phyloP scores from a whole-genome alignment of 177 flowering plant genomes.

The Vitis hybrid region DNA sequence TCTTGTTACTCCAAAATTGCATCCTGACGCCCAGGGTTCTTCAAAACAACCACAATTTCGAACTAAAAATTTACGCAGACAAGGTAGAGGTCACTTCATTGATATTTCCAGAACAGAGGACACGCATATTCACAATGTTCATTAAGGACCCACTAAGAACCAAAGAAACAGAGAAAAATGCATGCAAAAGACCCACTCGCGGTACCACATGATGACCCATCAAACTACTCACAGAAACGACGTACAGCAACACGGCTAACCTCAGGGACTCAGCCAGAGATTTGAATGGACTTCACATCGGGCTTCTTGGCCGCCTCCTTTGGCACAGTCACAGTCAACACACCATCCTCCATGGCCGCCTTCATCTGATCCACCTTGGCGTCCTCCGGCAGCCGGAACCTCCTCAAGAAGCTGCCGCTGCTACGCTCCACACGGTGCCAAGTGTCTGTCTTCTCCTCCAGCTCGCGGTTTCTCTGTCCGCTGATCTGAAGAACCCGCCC shows the following conservation, averaged over 20 bases:
- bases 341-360: constrained; percentile 34
- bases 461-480: constrained; percentile 30
- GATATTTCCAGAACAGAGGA: no score
- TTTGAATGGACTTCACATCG: constrained; percentile 20
- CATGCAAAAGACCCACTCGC: no score
- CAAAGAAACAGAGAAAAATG: no score
- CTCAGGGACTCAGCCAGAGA: constrained; percentile 12
- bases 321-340: constrained; percentile 6
- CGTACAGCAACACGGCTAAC: background rate
- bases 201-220: no score
- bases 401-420: constrained; percentile 29
- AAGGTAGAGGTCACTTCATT: no score
- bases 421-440: constrained; percentile 41
- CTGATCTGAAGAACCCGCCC: constrained; percentile 29
- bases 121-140: no score
- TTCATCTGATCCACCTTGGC: constrained; percentile 32
- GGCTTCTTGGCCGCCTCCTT: constrained; percentile 14
- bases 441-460: constrained; percentile 35
- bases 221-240: background rate
- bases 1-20: no score
- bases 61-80: no score
- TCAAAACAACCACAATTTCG: no score
- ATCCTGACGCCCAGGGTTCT: no score
- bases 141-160: no score
- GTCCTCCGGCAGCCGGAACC: constrained; percentile 38